Percentiles rank a stretch among this genome's conserved stretches.
Evolutionary conservation across 441 rosid species (phyloP).

Genomic region (Adansonia madagascariensis): DNA sequence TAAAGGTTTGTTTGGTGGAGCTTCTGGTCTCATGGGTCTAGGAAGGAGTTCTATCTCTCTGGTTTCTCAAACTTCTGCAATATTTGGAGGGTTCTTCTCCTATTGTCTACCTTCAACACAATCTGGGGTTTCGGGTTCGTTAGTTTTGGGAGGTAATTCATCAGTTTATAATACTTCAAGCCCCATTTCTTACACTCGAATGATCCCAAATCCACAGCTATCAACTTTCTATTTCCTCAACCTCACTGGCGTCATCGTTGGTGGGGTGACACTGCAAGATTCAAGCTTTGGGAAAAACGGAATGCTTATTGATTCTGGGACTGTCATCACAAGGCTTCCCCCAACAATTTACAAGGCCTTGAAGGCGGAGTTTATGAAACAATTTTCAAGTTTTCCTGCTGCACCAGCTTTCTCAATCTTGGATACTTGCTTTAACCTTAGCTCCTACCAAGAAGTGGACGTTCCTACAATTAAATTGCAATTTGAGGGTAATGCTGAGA

Average conservation of each 20-base stretch:
- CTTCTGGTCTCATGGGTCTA: constrained; percentile 69
- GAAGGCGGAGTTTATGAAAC: constrained; percentile 73
- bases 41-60: constrained; percentile 76
- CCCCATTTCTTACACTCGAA: constrained; percentile 62
- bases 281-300: constrained; percentile 49
- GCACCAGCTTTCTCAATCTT: constrained; percentile 31
- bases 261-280: constrained; percentile 52
- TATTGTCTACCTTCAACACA: constrained; percentile 68
- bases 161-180: constrained; percentile 67
- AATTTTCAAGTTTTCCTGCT: constrained; percentile 65
- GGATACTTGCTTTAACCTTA: neutral
- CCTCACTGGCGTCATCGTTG: constrained; percentile 67
- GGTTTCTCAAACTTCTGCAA: constrained; percentile 60
- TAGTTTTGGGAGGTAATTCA: constrained; percentile 63
- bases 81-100: constrained; percentile 36
- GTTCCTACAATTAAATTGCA: neutral
- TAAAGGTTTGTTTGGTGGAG: too few relatives aligned
- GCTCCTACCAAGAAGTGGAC: neutral
- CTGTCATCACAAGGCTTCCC: constrained; percentile 78
- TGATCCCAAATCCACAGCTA: constrained; percentile 64
- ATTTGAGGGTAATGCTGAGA: constrained; percentile 41
- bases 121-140: constrained; percentile 71
- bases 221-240: constrained; percentile 79
- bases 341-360: constrained; percentile 70
- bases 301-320: constrained; percentile 83